A percentile compares a stretch with the other conserved stretches of the same genome.
phyloP scores from a whole-genome alignment of 306 rosid genomes.

The Gastrolobium bilobum region DNA sequence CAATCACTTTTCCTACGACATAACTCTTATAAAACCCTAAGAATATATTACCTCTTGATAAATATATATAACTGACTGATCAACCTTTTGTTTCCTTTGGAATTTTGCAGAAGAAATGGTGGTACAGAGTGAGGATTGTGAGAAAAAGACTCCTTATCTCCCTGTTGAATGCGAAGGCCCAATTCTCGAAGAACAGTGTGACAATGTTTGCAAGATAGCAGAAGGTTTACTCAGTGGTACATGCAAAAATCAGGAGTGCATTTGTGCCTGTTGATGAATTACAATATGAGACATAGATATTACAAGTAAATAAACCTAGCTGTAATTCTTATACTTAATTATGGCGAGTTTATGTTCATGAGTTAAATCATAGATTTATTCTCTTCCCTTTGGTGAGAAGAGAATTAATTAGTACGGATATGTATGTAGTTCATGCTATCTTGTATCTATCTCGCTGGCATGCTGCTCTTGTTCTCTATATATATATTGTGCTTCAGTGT shows the following conservation, averaged over 20 bases:
- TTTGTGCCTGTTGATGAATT: slow-evolving; percentile 6
- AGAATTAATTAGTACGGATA: neutral
- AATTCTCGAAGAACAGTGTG: neutral
- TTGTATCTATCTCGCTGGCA: neutral
- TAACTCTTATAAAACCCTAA: too few species aligned
- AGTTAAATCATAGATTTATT: neutral
- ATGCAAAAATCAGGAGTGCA: slow-evolving; percentile 30
- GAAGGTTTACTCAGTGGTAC: slow-evolving; percentile 31
- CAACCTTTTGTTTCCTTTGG: neutral
- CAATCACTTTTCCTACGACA: too few species aligned
- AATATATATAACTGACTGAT: neutral
- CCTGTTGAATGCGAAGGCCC: slow-evolving; percentile 12
- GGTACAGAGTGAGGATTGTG: slow-evolving; percentile 31
- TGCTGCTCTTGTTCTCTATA: neutral
- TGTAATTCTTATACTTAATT: too few species aligned
- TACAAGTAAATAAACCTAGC: too few species aligned
- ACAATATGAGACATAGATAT: neutral
- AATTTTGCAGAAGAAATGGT: slow-evolving; percentile 23
- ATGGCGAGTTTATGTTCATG: neutral
- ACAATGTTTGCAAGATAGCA: slow-evolving; percentile 20
- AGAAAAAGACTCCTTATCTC: slow-evolving; percentile 14
- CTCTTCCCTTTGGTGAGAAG: neutral
- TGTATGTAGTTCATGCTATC: neutral
- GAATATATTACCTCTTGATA: too few species aligned
- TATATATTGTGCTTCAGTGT: neutral